These are phyloP conservation scores for Salvia hispanica DNA, from an alignment of 257 asterid genomes.

Conservation along the genomic window DNA sequence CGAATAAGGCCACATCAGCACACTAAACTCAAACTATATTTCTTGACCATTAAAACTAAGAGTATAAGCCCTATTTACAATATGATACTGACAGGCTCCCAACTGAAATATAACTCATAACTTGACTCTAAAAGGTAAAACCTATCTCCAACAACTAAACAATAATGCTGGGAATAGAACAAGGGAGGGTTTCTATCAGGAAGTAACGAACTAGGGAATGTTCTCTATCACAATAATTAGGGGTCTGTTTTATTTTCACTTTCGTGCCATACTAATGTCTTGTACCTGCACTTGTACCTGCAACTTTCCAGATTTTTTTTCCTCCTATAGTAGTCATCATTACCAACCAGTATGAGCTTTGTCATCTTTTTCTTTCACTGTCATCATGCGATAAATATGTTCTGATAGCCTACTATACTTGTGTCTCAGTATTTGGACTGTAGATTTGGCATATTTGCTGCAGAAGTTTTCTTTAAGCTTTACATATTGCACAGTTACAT, in stretches of 20 bases:
- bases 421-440: conserved; percentile 87
- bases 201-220: too few species aligned
- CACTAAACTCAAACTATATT: too few species aligned
- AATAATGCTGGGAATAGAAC: too few species aligned
- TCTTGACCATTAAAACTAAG: too few species aligned
- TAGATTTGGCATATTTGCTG: conserved; percentile 94
- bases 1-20: too few species aligned
- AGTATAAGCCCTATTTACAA: too few species aligned
- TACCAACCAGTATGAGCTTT: conserved; percentile 13
- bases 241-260: conserved; percentile 1
- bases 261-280: conserved; percentile 9
- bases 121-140: too few species aligned
- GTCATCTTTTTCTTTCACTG: conserved; percentile 11
- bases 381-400: conserved; percentile 13
- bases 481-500: conserved; percentile 87
- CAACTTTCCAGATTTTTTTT: not conserved
- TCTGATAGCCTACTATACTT: conserved; percentile 40
- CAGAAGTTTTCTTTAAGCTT: conserved; percentile 78
- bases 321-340: conserved; percentile 11
- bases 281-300: not conserved
- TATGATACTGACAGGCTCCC: too few species aligned
- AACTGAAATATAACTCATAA: too few species aligned
- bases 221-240: not conserved
- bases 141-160: too few species aligned
- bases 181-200: too few species aligned